Percentiles rank a stretch among this genome's conserved stretches.
Evolutionary conservation across 108 stramenopile genomes (phyloP).

Genomic region (Bacterosira constricta): DNA sequence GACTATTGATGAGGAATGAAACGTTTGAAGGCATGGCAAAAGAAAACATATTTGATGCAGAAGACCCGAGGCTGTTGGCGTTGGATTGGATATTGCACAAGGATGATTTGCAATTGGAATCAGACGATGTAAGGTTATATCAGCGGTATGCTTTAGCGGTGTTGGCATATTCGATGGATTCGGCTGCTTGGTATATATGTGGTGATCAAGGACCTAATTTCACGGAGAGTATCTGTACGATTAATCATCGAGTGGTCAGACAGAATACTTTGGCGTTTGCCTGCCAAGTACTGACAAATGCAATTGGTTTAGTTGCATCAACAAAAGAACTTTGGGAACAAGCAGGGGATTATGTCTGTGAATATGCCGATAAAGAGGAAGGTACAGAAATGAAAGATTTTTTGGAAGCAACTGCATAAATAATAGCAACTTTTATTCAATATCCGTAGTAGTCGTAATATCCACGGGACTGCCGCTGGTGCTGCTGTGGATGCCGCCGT

Average conservation of each 20-base stretch:
- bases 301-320: conserved; percentile 14
- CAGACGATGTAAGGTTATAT: not conserved
- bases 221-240: not conserved
- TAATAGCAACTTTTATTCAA: too few relatives aligned
- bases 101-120: conserved; percentile 14
- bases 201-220: not conserved
- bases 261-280: not conserved
- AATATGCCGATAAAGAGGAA: too few relatives aligned
- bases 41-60: not conserved
- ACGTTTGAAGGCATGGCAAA: conserved; percentile 11
- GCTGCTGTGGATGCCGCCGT: too few relatives aligned
- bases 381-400: too few relatives aligned
- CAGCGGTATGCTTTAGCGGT: conserved; percentile 30
- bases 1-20: conserved; percentile 22
- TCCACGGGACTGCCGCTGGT: too few relatives aligned
- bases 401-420: too few relatives aligned
- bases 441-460: too few relatives aligned
- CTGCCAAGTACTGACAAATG: conserved; percentile 1
- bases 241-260: not conserved
- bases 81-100: conserved; percentile 35
- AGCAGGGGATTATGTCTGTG: too few relatives aligned
- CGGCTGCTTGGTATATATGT: conserved; percentile 10
- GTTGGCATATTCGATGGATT: conserved; percentile 25
- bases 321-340: too few relatives aligned
- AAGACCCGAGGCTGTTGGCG: conserved; percentile 16